Conservation (phyloP, 345 rosid genomes). For the Aurinia saxatilis region DNA sequence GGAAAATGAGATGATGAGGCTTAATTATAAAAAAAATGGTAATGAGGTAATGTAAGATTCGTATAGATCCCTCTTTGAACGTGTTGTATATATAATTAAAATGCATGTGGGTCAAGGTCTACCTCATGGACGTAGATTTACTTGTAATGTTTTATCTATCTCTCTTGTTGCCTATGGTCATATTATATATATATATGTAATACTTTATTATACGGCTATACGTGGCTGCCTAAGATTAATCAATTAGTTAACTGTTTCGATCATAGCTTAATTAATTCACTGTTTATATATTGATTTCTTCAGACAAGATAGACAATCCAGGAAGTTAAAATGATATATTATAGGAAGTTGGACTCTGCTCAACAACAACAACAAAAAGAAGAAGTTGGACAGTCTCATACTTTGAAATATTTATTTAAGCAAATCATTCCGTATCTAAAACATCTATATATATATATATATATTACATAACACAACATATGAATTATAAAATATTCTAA, state of each 20-base stretch:
- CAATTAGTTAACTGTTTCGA: neutral
- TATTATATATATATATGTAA: neutral
- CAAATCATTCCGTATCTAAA: too few relatives aligned
- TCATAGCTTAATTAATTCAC: neutral
- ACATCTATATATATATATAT: too few relatives aligned
- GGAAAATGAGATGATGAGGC: neutral
- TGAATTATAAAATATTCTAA: too few relatives aligned
- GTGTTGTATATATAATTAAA: neutral
- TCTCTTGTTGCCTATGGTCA: constrained; percentile 4
- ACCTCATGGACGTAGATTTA: constrained; percentile 3
- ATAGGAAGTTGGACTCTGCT: too few relatives aligned
- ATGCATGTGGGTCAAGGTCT: constrained; percentile 14
- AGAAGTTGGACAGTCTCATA: neutral
- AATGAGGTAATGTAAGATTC: neutral
- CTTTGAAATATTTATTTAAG: neutral
- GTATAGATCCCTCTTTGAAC: neutral
- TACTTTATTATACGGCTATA: neutral
- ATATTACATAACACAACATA: too few relatives aligned
- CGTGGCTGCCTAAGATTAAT: neutral
- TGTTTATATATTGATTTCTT: too few relatives aligned
- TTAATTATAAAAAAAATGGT: neutral
- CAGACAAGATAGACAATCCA: neutral
- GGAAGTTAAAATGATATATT: neutral
- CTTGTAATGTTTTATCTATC: constrained; percentile 4
- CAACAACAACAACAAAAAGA: too few relatives aligned